Conservation (phyloP, 176 grass and related monocot genomes). For the Phoenix dactylifera region DNA sequence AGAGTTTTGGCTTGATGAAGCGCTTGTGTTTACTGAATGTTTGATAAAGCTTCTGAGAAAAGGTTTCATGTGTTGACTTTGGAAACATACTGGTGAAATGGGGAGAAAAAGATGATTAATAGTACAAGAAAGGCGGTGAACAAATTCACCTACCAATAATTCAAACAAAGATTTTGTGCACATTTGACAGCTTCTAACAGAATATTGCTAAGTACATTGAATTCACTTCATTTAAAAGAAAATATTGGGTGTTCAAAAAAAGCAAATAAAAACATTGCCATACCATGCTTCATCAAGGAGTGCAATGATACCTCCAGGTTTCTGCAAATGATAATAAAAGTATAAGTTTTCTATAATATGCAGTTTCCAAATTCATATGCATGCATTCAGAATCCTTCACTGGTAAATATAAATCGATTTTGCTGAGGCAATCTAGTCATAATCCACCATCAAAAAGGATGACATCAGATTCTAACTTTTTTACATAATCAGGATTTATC, state of each 20-base stretch:
- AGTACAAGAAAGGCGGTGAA: conserved; percentile 4
- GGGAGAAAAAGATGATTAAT: conserved; percentile 17
- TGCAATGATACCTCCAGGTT: conserved; percentile 96
- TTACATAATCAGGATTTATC: too few relatives aligned
- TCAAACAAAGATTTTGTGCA: too few relatives aligned
- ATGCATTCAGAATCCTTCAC: too few relatives aligned
- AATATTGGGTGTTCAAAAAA: not conserved
- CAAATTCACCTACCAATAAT: not conserved
- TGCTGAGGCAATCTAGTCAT: too few relatives aligned
- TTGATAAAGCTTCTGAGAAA: conserved; percentile 96
- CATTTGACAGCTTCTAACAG: too few relatives aligned
- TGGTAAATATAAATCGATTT: too few relatives aligned
- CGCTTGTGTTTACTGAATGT: conserved; percentile 83
- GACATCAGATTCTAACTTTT: too few relatives aligned
- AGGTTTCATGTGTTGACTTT: conserved; percentile 96
- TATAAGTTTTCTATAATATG: not conserved
- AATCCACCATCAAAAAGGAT: too few relatives aligned
- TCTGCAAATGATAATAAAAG: conserved; percentile 42
- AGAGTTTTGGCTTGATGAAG: conserved; percentile 89
- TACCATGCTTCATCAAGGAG: conserved; percentile 99
- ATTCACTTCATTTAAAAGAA: not conserved
- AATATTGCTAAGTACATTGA: too few relatives aligned
- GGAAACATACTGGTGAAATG: conserved; percentile 79
- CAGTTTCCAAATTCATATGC: too few relatives aligned
- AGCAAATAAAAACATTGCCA: conserved; percentile 4